Base-by-base conservation (phyloP, 176 grass and related monocot species). In the Musa itinerans region DNA sequence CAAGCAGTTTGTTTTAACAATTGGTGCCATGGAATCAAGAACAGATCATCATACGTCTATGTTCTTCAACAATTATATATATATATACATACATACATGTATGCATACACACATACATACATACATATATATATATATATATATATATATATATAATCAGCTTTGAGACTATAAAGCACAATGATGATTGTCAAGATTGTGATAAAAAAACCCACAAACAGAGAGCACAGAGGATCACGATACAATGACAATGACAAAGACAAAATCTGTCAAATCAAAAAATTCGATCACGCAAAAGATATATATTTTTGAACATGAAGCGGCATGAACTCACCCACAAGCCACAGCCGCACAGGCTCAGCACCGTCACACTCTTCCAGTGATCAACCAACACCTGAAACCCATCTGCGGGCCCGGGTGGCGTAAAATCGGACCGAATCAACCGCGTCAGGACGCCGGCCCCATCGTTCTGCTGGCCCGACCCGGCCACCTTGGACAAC, bases 301-400 rank as follows among this genome's bases (percentile, higher is more conserved):
- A 29, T 50, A 10, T 3, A 19, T 7, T 10, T 50, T n/a, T 3
- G 1, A 50, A 9, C 12, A 7, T 13, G 20, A 54, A 74, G 2
- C 21, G 51, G 17, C 26, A 2, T 6, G 56, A 29, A 80, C 88
- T 91, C 25, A 99, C 95, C 86, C 71, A 78, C 48, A 99, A 85
- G 54, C 95, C 95, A 53, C 95, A 99, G 56, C 92, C 87, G 73
- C 88, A 86, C 64, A 99, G 80, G 70, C 82, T 87, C 68, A 99
- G 74, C 70, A 49, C 50, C 19, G 69, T 75, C 67, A 94, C 78
- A 24, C 80, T 85, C 73, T 83, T 87, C 95, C 90, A 99, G 86
- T 91, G 90, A 86, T 94, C 95, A 19, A 81, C 82, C 29, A 99
- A 87, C 67, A 78, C 82, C 24, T 86, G 88, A 50, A 84, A 84